These are phyloP conservation scores for Asterophora lycoperdoides DNA, from an alignment of 768 basidiomycete genomes.

Conservation along the genomic window DNA sequence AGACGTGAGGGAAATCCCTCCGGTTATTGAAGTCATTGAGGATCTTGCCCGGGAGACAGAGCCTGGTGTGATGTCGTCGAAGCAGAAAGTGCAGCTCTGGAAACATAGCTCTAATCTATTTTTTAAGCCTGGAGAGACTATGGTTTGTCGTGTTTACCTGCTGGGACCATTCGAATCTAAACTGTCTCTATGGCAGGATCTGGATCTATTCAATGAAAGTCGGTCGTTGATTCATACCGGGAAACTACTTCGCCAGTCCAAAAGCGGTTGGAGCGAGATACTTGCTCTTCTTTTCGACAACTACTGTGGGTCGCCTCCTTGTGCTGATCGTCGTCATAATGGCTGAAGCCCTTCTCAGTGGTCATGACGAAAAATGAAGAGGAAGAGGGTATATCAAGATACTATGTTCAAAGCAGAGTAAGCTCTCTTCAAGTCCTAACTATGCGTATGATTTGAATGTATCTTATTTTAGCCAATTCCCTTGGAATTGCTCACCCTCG, in stretches of 20 bases:
- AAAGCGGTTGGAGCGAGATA: slow-evolving; percentile 82
- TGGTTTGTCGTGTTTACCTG: slow-evolving; percentile 34
- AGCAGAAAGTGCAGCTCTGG: slow-evolving; percentile 90
- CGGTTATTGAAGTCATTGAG: slow-evolving; percentile 87
- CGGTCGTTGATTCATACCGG: slow-evolving; percentile 82
- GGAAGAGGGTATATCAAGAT: slow-evolving; percentile 69
- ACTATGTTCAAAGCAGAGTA: slow-evolving; percentile 74
- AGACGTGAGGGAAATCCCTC: slow-evolving; percentile 75
- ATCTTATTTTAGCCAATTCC: slow-evolving; percentile 76
- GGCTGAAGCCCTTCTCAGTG: slow-evolving; percentile 41
- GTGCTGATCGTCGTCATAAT: background rate
- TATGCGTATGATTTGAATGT: slow-evolving; percentile 21
- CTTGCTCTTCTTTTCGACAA: slow-evolving; percentile 93
- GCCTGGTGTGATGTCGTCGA: slow-evolving; percentile 78
- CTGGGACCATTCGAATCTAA: background rate
- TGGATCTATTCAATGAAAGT: slow-evolving; percentile 84
- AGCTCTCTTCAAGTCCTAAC: slow-evolving; percentile 19
- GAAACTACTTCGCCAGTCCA: slow-evolving; percentile 77
- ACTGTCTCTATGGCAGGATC: slow-evolving; percentile 44
- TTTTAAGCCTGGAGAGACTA: slow-evolving; percentile 72
- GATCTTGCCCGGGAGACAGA: slow-evolving; percentile 83
- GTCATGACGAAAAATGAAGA: slow-evolving; percentile 81
- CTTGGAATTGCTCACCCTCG: slow-evolving; percentile 79
- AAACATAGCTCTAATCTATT: slow-evolving; percentile 71
- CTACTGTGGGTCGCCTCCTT: slow-evolving; percentile 57